A percentile compares a stretch with the other conserved stretches of the same genome.
phyloP scores from a whole-genome alignment of 2,329 filamentous ascomycete genomes.

The Zymoseptoria passerinii region DNA sequence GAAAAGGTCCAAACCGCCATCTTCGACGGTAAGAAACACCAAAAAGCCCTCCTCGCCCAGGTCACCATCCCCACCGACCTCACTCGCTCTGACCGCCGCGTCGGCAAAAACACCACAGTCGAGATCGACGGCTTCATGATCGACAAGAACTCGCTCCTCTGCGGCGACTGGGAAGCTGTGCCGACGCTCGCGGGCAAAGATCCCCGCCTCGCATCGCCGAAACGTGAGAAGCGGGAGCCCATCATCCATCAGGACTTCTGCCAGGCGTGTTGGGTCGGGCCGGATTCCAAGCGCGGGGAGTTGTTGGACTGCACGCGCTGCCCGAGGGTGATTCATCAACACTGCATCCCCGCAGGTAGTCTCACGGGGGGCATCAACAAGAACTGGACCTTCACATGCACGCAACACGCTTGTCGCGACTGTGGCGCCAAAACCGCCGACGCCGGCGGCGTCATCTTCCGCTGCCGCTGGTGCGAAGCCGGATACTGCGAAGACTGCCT shows the following conservation, averaged over 20 bases:
- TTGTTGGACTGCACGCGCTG: constrained; percentile 45
- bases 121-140: constrained; percentile 49
- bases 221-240: constrained; percentile 41
- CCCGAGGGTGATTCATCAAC: constrained; percentile 46
- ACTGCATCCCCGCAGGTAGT: constrained; percentile 31
- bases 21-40: constrained; percentile 48
- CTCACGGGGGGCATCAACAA: constrained; percentile 36
- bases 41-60: constrained; percentile 31
- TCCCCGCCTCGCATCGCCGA: constrained; percentile 42
- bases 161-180: constrained; percentile 49
- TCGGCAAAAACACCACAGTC: constrained; percentile 51
- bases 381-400: constrained; percentile 40
- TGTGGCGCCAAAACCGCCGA: constrained; percentile 46
- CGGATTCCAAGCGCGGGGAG: constrained; percentile 27
- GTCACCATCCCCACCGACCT: constrained; percentile 24
- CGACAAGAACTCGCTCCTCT: constrained; percentile 48
- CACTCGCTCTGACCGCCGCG: constrained; percentile 41
- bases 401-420: constrained; percentile 48
- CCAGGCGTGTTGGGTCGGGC: constrained; percentile 43
- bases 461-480: constrained; percentile 48
- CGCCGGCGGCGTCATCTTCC: constrained; percentile 43
- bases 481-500: constrained; percentile 54
- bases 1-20: constrained; percentile 50
- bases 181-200: constrained; percentile 50
- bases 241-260: constrained; percentile 46